Conservation (phyloP, 2,329 filamentous ascomycete species). For the Cladosporium cucumerinum region DNA sequence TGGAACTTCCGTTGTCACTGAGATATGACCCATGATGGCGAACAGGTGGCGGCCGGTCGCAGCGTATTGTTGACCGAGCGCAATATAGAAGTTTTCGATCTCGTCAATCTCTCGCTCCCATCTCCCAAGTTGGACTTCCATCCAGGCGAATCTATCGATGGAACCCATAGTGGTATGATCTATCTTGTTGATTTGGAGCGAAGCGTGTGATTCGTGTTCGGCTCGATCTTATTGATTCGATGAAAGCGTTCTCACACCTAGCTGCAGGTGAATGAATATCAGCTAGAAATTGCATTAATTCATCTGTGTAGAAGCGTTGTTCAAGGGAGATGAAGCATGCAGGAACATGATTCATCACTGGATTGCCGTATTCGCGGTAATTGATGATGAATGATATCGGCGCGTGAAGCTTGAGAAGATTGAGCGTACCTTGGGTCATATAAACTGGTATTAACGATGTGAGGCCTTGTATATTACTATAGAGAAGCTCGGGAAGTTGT, state of each 20-base stretch:
- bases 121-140: neutral
- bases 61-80: slow-evolving; percentile 3
- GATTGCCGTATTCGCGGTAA: too few species aligned
- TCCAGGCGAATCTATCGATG: slow-evolving; percentile 7
- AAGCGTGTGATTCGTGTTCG: neutral
- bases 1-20: neutral
- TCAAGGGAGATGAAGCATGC: too few species aligned
- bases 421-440: too few species aligned
- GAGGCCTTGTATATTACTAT: neutral
- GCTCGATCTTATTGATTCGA: too few species aligned
- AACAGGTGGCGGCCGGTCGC: slow-evolving; percentile 7
- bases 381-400: too few species aligned
- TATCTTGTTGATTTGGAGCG: neutral
- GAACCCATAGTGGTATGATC: neutral
- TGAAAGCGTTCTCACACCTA: too few species aligned
- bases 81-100: slow-evolving; percentile 9
- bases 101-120: slow-evolving; percentile 10
- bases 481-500: neutral
- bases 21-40: slow-evolving; percentile 12
- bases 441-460: too few species aligned
- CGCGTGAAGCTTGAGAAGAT: too few species aligned
- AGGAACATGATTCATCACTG: too few species aligned
- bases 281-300: too few species aligned
- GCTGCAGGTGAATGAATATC: too few species aligned
- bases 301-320: too few species aligned